Conservation (phyloP, 805 yeast genomes). For the Candida suzukii region DNA sequence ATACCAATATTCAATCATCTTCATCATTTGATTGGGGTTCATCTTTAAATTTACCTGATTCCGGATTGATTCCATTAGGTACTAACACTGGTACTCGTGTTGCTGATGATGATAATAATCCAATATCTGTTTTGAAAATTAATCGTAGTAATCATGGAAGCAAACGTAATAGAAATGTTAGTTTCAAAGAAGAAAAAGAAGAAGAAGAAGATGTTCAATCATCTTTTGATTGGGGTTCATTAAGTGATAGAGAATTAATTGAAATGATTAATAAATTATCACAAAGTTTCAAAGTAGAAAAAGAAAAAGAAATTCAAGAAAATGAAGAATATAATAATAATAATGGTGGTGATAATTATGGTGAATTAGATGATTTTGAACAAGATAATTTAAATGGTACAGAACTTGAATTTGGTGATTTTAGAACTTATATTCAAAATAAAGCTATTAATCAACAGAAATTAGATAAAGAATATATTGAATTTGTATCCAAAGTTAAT, state of each 20-base stretch:
- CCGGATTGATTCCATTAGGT: too few species aligned
- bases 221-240: constrained; percentile 24
- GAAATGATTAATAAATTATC: constrained; percentile 22
- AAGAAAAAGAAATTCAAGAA: not conserved
- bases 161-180: too few species aligned
- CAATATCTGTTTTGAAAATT: too few species aligned
- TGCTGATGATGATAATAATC: too few species aligned
- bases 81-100: too few species aligned
- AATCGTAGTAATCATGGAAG: too few species aligned
- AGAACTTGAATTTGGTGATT: constrained; percentile 55
- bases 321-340: too few species aligned
- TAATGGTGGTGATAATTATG: not conserved
- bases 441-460: constrained; percentile 58
- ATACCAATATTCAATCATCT: too few species aligned
- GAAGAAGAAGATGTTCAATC: not conserved
- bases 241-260: constrained; percentile 32
- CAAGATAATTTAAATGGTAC: constrained; percentile 27
- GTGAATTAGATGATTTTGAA: constrained; percentile 2
- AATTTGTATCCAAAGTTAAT: constrained; percentile 39
- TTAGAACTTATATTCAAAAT: constrained; percentile 53
- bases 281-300: not conserved
- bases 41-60: too few species aligned
- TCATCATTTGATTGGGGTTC: too few species aligned
- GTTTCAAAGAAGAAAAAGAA: too few species aligned
- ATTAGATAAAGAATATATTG: constrained; percentile 41